These are phyloP conservation scores for Neoarthrinium moseri DNA, from an alignment of 2,329 filamentous ascomycete genomes.

Conservation along the genomic window DNA sequence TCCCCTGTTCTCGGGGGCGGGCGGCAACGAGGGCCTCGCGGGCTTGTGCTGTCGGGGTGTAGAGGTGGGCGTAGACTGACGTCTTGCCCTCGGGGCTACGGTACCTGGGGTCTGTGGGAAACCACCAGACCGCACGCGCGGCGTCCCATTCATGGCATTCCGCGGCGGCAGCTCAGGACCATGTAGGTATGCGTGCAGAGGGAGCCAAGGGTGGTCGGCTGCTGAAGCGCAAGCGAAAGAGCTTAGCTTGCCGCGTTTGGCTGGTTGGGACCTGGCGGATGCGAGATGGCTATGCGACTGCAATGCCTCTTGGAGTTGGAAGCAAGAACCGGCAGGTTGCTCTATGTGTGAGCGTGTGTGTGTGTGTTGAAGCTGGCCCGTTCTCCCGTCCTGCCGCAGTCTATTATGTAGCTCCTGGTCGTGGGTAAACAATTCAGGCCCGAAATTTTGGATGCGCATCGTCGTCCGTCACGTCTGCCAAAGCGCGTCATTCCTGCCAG, in stretches of 20 bases:
- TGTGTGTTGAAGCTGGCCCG: too few relatives aligned
- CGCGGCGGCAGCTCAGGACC: slow-evolving; percentile 29
- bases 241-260: not conserved
- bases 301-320: too few relatives aligned
- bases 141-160: slow-evolving; percentile 81
- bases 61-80: slow-evolving; percentile 23
- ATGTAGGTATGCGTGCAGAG: too few relatives aligned
- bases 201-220: too few relatives aligned
- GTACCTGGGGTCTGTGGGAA: slow-evolving; percentile 73
- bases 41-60: slow-evolving; percentile 9
- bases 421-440: slow-evolving; percentile 1
- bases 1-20: slow-evolving; percentile 42
- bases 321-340: too few relatives aligned
- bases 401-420: too few relatives aligned
- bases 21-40: slow-evolving; percentile 35
- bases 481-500: slow-evolving; percentile 5
- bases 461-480: not conserved
- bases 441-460: slow-evolving; percentile 3
- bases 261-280: too few relatives aligned
- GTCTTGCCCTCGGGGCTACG: slow-evolving; percentile 33
- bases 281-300: too few relatives aligned
- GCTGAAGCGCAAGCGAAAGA: too few relatives aligned
- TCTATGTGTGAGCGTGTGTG: too few relatives aligned
- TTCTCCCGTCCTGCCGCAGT: too few relatives aligned
- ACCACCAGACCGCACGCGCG: slow-evolving; percentile 76